Evolutionary conservation across 306 rosid species (phyloP).

Genomic region (Cicer cuneatum): DNA sequence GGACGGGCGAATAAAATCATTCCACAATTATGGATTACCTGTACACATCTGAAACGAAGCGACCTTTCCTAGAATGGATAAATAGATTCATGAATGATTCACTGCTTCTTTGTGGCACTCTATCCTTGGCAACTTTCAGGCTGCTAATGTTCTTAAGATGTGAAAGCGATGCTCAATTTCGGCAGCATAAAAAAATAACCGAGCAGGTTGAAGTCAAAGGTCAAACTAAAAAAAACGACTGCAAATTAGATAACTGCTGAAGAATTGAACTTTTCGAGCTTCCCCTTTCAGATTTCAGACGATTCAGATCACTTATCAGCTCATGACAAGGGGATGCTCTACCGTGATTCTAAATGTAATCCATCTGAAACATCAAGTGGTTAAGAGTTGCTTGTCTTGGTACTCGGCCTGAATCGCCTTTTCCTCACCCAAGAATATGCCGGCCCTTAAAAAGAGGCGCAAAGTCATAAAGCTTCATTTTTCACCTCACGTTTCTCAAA

Average conservation of each 20-base stretch:
- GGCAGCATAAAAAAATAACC: constrained; percentile 48
- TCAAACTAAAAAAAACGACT: constrained; percentile 38
- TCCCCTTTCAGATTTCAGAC: constrained; percentile 42
- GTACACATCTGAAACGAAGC: constrained; percentile 57
- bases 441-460: constrained; percentile 58
- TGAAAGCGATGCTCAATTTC: constrained; percentile 34
- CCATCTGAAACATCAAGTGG: constrained; percentile 51
- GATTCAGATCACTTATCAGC: constrained; percentile 19
- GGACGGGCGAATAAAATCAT: constrained; percentile 94
- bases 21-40: constrained; percentile 89
- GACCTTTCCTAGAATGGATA: constrained; percentile 43
- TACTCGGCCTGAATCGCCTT: constrained; percentile 49
- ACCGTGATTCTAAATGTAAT: constrained; percentile 49
- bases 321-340: constrained; percentile 52
- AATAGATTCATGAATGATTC: constrained; percentile 30
- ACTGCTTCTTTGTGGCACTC: constrained; percentile 37
- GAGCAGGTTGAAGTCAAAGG: constrained; percentile 42
- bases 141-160: constrained; percentile 37
- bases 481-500: too few relatives aligned
- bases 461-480: constrained; percentile 29
- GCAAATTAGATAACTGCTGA: constrained; percentile 34
- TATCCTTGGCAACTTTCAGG: constrained; percentile 39
- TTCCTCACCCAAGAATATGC: constrained; percentile 52
- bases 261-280: constrained; percentile 47
- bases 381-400: constrained; percentile 56